Evolutionary conservation across 805 yeast genomes (phyloP), one percentile per base, ranked within the genome.

Genomic region (Pichia nakasei): DNA sequence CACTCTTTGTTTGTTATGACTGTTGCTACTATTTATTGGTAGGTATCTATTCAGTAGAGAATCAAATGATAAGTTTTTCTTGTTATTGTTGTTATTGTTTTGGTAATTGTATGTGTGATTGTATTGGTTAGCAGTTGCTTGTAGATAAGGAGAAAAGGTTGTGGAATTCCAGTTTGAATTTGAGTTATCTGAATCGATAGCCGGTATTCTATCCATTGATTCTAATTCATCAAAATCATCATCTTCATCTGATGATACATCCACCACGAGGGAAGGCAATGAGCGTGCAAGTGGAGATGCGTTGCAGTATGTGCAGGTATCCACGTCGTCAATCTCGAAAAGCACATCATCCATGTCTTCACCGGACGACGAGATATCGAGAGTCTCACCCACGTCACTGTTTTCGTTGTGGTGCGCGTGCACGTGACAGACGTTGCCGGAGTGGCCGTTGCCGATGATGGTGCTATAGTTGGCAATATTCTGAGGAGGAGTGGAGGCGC

Each of bases 301-400:
- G 5, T 27, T 29, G 6, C 15, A 29, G 15, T 54, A 55, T 3
- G 52, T 47, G 38, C 47, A 40, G 17, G 53, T 52, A 18, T 51
- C 55, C 9, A 51, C 40, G 29, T 53, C 57, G 35, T 57, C 59
- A 11, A 54, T 42, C 22, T 45, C 46, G 41, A 56, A 54, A 20
- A 53, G 46, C 35, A 46, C 52, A 22, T 48, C 54, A 12, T 49
- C 53, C 3, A 48, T 53, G 8, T 48, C 45, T 8, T 24, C 11
- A 24, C 11, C 27, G n/a, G n/a, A n/a, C n/a, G n/a, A n/a, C n/a
- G n/a, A n/a, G n/a, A n/a, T n/a, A n/a, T n/a, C n/a, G n/a, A n/a
- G n/a, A n/a, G n/a, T n/a, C n/a, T n/a, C n/a, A n/a, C n/a, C n/a
- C n/a, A 2, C 27, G 5, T 24, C 27, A 24, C 11, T 5, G 5